A percentile compares a stretch with the other conserved stretches of the same genome.
Conservation (phyloP, 73 alveolate species). For the Tetrahymena borealis region DNA sequence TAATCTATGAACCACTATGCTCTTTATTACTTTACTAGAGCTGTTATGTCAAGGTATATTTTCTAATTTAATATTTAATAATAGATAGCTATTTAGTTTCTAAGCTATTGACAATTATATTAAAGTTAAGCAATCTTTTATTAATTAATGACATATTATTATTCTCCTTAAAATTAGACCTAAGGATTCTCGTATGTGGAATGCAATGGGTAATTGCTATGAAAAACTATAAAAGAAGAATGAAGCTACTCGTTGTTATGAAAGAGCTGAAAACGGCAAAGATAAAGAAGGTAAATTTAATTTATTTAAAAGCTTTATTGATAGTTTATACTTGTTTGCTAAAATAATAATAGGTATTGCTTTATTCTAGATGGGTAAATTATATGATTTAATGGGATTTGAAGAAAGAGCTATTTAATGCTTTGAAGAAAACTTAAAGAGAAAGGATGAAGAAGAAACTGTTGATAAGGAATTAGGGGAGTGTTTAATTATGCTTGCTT, state of each 20-base stretch:
- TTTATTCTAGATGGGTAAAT: slow-evolving; percentile 85
- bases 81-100: too few relatives aligned
- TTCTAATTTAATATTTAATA: too few relatives aligned
- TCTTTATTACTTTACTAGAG: slow-evolving; percentile 85
- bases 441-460: slow-evolving; percentile 75
- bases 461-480: slow-evolving; percentile 87
- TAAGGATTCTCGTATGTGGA: slow-evolving; percentile 97
- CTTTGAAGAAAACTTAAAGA: slow-evolving; percentile 77
- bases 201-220: slow-evolving; percentile 96
- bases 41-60: slow-evolving; percentile 62
- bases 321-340: too few relatives aligned
- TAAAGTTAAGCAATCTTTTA: too few relatives aligned
- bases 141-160: not conserved
- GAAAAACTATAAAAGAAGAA: slow-evolving; percentile 83
- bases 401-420: slow-evolving; percentile 85
- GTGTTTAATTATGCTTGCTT: slow-evolving; percentile 81
- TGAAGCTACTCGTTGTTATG: slow-evolving; percentile 94
- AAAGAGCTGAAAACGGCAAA: slow-evolving; percentile 83
- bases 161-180: slow-evolving; percentile 56
- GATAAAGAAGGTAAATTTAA: slow-evolving; percentile 96
- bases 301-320: too few relatives aligned
- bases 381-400: slow-evolving; percentile 75
- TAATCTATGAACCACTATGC: slow-evolving; percentile 93
- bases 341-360: slow-evolving; percentile 73
- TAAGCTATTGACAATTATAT: too few relatives aligned